Percentiles rank a stretch among this genome's conserved stretches.
phyloP scores from a whole-genome alignment of 352 stramenopile genomes.

The Thalassiosira hispida region DNA sequence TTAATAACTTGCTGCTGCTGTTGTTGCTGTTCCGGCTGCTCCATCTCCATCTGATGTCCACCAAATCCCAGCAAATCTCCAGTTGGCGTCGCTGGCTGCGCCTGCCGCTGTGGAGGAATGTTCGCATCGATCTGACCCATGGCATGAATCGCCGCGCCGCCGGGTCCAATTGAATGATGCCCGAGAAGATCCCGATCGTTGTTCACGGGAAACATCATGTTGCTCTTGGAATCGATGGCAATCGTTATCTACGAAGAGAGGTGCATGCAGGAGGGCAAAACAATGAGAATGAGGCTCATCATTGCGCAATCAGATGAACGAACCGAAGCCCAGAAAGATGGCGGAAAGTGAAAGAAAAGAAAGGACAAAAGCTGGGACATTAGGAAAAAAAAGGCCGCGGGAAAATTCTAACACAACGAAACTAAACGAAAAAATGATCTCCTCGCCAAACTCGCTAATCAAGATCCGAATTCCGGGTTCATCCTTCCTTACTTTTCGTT shows the following conservation, averaged over 20 bases:
- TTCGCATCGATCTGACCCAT: slow-evolving; percentile 34
- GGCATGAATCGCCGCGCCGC: slow-evolving; percentile 12
- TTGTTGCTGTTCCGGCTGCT: slow-evolving; percentile 7
- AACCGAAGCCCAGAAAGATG: too few relatives aligned
- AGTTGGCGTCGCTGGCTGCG: not conserved
- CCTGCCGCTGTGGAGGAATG: slow-evolving; percentile 2
- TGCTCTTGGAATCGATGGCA: not conserved
- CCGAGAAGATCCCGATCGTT: slow-evolving; percentile 17
- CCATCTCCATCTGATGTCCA: not conserved
- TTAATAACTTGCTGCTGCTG: slow-evolving; percentile 25
- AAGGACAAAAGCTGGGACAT: too few relatives aligned
- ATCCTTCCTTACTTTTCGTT: not conserved
- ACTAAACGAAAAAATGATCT: too few relatives aligned
- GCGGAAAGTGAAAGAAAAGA: too few relatives aligned
- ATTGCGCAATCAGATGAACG: too few relatives aligned
- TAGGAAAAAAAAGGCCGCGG: too few relatives aligned
- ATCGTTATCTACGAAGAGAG: not conserved
- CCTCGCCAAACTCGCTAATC: too few relatives aligned
- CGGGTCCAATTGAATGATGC: slow-evolving; percentile 25
- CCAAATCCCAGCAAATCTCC: slow-evolving; percentile 37
- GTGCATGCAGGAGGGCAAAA: too few relatives aligned
- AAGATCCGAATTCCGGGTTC: too few relatives aligned
- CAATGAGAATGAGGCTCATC: too few relatives aligned
- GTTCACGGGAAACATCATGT: slow-evolving; percentile 5
- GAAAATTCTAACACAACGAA: too few relatives aligned